Evolutionary conservation across 78 protist species (phyloP), one percentile per base, ranked within the genome.

Genomic region (Dictyostelium firmibasis): DNA sequence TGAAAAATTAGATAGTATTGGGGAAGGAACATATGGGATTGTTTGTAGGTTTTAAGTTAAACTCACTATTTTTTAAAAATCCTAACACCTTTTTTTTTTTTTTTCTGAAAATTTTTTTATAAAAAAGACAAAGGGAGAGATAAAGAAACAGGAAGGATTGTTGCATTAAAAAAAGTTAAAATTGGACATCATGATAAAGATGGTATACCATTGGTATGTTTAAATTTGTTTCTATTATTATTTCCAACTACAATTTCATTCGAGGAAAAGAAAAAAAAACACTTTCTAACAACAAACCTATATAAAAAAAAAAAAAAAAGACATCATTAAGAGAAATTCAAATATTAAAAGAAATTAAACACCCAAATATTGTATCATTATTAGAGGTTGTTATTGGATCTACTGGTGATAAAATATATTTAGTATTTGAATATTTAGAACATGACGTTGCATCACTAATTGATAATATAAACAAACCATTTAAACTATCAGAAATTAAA

Each of bases 281-380:
- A 41, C 25, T 72, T 72, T 33, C 20, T n/a, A 33, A 5, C n/a
- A 9, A 29, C 16, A 69, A n/a, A n/a, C n/a, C n/a, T n/a, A n/a
- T n/a, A n/a, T n/a, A n/a, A n/a, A n/a, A n/a, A n/a, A n/a, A n/a
- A 16, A 72, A 72, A 29, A 4, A 33, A 16, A 36, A 86, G 76
- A 98, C 99, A 0, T 98, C 99, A 2, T 84, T 99, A 82, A 93
- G 99, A 3, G 99, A 99, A 86, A 98, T 99, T 29, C 92, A 99
- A 27, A 81, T 99, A 9, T 92, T 99, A 31, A 98, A 97, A 92
- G 99, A 99, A 77, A 96, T 99, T 6, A 78, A 95, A 33, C 99
- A 99, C 81, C 97, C 93, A 6, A 99, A 99, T 92, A 92, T 99
- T 27, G 99, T 99, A 72, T 14, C 62, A 20, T n/a, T 69, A 41